phyloP scores from a whole-genome alignment of 305 asterid genomes.

The Caryopteris hybrid region DNA sequence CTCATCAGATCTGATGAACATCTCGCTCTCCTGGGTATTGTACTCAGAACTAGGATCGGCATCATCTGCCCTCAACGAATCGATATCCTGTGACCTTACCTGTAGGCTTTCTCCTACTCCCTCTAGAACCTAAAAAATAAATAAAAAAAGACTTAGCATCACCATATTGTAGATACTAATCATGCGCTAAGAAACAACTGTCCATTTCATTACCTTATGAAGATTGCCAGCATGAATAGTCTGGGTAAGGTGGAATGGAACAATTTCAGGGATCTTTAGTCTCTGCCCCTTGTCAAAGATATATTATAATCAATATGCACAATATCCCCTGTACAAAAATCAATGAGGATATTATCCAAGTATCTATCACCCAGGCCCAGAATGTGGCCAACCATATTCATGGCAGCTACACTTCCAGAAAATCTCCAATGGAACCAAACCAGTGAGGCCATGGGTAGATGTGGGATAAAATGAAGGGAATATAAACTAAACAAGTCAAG shows the following conservation, averaged over 20 bases:
- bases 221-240: conserved; percentile 99
- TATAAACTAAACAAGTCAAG: too few species aligned
- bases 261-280: conserved; percentile 95
- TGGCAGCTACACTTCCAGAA: conserved; percentile 94
- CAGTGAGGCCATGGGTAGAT: too few species aligned
- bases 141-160: conserved; percentile 11
- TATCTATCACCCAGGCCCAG: conserved; percentile 97
- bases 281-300: conserved; percentile 99
- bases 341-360: conserved; percentile 96
- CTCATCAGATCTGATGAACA: conserved; percentile 45
- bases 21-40: conserved; percentile 50
- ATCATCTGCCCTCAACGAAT: conserved; percentile 52
- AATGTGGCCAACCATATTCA: conserved; percentile 95
- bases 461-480: too few species aligned
- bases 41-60: conserved; percentile 43
- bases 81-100: conserved; percentile 62
- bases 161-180: conserved; percentile 10
- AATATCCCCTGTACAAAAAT: conserved; percentile 90
- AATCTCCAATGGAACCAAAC: conserved; percentile 58
- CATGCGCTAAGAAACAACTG: conserved; percentile 2
- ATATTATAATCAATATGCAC: conserved; percentile 98
- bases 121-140: conserved; percentile 78
- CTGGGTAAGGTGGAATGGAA: conserved; percentile 98
- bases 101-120: conserved; percentile 96
- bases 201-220: conserved; percentile 67